Base-by-base conservation (phyloP, 371 early-diverging fungal genomes). In the Dichotomocladium elegans region DNA sequence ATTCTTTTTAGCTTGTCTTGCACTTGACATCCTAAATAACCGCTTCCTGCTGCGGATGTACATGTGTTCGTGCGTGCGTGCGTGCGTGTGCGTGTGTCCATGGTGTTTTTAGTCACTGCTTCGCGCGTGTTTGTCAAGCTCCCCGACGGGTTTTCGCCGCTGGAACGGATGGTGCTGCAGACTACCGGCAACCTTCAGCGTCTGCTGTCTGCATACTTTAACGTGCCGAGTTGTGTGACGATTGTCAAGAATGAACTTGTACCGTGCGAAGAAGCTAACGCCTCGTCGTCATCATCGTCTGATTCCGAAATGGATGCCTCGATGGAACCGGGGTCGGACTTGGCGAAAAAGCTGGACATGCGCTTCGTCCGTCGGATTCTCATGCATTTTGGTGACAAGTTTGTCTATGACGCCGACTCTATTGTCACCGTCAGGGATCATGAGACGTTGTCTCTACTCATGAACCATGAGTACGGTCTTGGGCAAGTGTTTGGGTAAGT, bases 401-500 rank as follows among this genome's bases (percentile, higher is more conserved):
- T 66, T 21, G 68, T 57, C 2, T 72, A 72, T 33, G 66, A 70
- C 31, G 77, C 77, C 2, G 73, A 76, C 1, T 76, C 77, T 0
- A 54, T 76, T 15, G 52, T 76, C 6, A 30, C 51, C 11, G 77
- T 72, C 10, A 68, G 64, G 19, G 73, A 72, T 51, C 51, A 49
- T 8, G 51, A 26, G 10, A 57, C 70, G 3, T 30, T 70, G 3
- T 68, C 68, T 15, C 41, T 76, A 26, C 61, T 76, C 5, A 65
- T 66, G 19, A 72, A 72, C 44, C 71, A 76, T 41, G 68, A 72
- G 47, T 72, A 62, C 25, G 73, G 77, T n/a, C 40, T 76, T 7
- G 77, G 73, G 11, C 77, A 76, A 58, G 65, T 76, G 1, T 76
- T 76, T 47, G 63, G 68, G 77, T 76, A 61, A 47, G 44, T 44